A percentile compares a stretch with the other conserved stretches of the same genome.
These are phyloP conservation scores for Leonotis leonurus DNA, from an alignment of 257 asterid genomes.

Conservation along the genomic window DNA sequence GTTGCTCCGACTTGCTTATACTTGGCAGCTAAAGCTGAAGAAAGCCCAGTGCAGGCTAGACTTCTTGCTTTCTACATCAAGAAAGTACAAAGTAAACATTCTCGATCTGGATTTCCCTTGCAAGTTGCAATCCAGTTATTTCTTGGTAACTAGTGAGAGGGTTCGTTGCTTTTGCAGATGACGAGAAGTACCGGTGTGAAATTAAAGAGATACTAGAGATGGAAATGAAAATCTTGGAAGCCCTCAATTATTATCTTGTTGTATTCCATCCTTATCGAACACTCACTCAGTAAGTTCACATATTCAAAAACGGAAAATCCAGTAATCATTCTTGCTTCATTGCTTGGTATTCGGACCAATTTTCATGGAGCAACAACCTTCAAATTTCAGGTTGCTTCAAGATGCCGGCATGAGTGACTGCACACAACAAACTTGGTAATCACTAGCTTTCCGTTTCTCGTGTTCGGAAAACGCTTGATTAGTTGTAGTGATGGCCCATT, in stretches of 20 bases:
- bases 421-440: slow-evolving; percentile 80
- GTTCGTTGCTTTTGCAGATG: slow-evolving; percentile 46
- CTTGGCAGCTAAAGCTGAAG: slow-evolving; percentile 98
- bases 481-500: not conserved
- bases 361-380: not conserved
- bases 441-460: not conserved
- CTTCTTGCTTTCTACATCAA: slow-evolving; percentile 74
- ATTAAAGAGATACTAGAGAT: slow-evolving; percentile 87
- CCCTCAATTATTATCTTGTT: slow-evolving; percentile 80
- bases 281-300: slow-evolving; percentile 60
- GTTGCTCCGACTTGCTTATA: slow-evolving; percentile 95
- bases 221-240: slow-evolving; percentile 99
- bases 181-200: slow-evolving; percentile 75
- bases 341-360: not conserved
- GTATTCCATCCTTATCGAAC: slow-evolving; percentile 88
- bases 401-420: slow-evolving; percentile 89
- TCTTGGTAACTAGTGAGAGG: slow-evolving; percentile 2
- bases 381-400: slow-evolving; percentile 66
- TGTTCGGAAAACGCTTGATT: not conserved
- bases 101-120: not conserved
- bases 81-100: slow-evolving; percentile 53
- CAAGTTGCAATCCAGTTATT: not conserved
- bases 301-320: not conserved
- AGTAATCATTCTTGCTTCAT: not conserved
- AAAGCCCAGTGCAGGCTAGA: slow-evolving; percentile 91